Percentiles rank a stretch among this genome's conserved stretches.
phyloP scores from a whole-genome alignment of 2,329 filamentous ascomycete genomes.

The Spiromastix sp. region DNA sequence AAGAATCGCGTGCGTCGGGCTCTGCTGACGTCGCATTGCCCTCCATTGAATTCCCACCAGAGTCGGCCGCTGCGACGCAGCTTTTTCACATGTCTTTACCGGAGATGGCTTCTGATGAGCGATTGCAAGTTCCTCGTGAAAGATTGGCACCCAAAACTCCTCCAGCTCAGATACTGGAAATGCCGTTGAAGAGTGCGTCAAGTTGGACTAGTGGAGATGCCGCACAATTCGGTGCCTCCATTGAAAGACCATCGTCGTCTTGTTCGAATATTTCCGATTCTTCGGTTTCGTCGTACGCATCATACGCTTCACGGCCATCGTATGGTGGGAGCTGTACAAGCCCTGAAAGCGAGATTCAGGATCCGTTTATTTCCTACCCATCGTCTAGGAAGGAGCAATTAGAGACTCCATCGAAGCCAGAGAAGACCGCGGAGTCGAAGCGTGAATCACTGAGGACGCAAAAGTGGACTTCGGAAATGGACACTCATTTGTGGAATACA shows the following conservation, averaged over 20 bases:
- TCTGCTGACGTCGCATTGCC: constrained; percentile 31
- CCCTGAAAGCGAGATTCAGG: constrained; percentile 47
- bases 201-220: constrained; percentile 24
- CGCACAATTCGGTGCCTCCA: constrained; percentile 29
- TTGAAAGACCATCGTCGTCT: constrained; percentile 47
- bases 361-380: constrained; percentile 42
- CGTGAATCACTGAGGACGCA: constrained; percentile 16
- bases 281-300: constrained; percentile 50
- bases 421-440: constrained; percentile 18
- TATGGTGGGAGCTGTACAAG: constrained; percentile 51
- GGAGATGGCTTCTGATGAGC: constrained; percentile 21
- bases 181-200: constrained; percentile 21
- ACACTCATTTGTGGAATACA: constrained; percentile 55
- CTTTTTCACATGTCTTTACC: constrained; percentile 9
- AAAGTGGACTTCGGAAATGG: constrained; percentile 53
- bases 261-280: constrained; percentile 53
- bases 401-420: constrained; percentile 28
- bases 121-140: constrained; percentile 29
- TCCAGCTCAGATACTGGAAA: constrained; percentile 33
- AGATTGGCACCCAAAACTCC: constrained; percentile 33
- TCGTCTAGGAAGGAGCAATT: constrained; percentile 26
- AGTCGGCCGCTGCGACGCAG: constrained; percentile 3
- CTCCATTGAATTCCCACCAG: constrained; percentile 30
- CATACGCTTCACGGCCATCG: constrained; percentile 46
- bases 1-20: constrained; percentile 25